Evolutionary conservation across 805 yeast species (phyloP).

Genomic region (Candida succiphila): DNA sequence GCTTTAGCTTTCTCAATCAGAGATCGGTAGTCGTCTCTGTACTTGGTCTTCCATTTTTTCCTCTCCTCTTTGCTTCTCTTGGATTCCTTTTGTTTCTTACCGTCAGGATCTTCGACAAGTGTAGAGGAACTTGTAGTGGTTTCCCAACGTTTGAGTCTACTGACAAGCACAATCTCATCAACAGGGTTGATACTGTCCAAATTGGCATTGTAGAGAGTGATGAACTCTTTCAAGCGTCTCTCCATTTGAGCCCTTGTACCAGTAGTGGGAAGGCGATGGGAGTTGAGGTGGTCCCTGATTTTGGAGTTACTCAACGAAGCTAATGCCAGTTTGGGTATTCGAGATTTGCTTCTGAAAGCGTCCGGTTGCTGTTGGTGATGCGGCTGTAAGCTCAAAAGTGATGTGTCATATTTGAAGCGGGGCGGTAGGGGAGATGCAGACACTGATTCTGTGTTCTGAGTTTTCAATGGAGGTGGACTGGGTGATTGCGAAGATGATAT

Average conservation of each 20-base stretch:
- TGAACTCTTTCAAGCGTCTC: conserved; percentile 65
- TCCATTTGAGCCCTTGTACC: conserved; percentile 64
- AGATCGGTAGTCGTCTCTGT: conserved; percentile 13
- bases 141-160: conserved; percentile 63
- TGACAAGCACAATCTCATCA: conserved; percentile 41
- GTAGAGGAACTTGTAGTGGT: conserved; percentile 14
- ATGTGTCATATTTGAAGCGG: too few species aligned
- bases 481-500: too few species aligned
- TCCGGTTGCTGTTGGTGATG: conserved; percentile 16
- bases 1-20: conserved; percentile 16
- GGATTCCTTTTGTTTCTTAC: conserved; percentile 26
- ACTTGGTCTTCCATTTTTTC: conserved; percentile 13
- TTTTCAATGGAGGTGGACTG: too few species aligned
- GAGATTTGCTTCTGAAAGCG: conserved; percentile 10
- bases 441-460: too few species aligned
- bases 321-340: conserved; percentile 58
- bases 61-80: conserved; percentile 15
- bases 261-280: conserved; percentile 42
- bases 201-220: conserved; percentile 72
- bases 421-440: too few species aligned
- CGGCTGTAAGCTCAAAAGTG: too few species aligned
- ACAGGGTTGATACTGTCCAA: conserved; percentile 63
- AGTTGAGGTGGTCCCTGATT: conserved; percentile 48
- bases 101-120: conserved; percentile 8
- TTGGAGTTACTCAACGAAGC: conserved; percentile 47